Conservation (phyloP, 768 basidiomycete species). For the Steccherinum ochraceum region DNA sequence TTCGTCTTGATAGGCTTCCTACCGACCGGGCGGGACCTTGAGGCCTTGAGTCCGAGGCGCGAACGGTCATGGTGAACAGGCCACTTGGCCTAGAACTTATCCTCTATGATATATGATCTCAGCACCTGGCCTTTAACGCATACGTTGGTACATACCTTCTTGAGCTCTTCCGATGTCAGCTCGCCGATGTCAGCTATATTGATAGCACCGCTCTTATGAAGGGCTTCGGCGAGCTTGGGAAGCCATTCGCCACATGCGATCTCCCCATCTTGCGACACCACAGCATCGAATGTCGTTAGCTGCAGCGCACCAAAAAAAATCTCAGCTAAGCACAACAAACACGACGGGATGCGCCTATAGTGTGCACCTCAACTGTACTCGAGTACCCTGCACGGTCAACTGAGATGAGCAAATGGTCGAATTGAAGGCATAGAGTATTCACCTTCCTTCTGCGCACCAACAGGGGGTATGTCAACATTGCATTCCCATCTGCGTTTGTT, state of each 20-base stretch:
- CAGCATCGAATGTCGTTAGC: slow-evolving; percentile 31
- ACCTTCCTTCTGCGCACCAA: slow-evolving; percentile 34
- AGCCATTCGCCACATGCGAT: slow-evolving; percentile 26
- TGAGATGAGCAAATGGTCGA: no score
- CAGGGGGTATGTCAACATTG: slow-evolving; percentile 41
- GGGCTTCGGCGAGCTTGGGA: slow-evolving; percentile 25
- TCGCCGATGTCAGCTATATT: slow-evolving; percentile 30
- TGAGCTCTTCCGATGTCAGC: slow-evolving; percentile 35
- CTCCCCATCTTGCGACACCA: slow-evolving; percentile 17
- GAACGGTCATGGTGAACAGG: slow-evolving; percentile 7
- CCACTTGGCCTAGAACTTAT: background rate
- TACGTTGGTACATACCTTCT: slow-evolving; percentile 28
- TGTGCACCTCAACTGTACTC: background rate
- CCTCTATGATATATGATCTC: background rate
- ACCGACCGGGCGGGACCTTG: slow-evolving; percentile 7
- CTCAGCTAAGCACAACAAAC: no score
- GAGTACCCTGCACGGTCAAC: slow-evolving; percentile 43
- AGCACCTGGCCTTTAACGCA: slow-evolving; percentile 16
- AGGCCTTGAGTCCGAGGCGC: slow-evolving; percentile 4
- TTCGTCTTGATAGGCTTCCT: slow-evolving; percentile 10
- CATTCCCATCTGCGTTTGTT: slow-evolving; percentile 30
- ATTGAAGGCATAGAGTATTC: background rate
- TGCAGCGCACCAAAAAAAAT: slow-evolving; percentile 36
- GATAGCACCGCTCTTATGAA: slow-evolving; percentile 19
- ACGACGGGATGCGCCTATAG: background rate